Base-by-base conservation (phyloP, 306 rosid genomes). In the Casuarina glauca region DNA sequence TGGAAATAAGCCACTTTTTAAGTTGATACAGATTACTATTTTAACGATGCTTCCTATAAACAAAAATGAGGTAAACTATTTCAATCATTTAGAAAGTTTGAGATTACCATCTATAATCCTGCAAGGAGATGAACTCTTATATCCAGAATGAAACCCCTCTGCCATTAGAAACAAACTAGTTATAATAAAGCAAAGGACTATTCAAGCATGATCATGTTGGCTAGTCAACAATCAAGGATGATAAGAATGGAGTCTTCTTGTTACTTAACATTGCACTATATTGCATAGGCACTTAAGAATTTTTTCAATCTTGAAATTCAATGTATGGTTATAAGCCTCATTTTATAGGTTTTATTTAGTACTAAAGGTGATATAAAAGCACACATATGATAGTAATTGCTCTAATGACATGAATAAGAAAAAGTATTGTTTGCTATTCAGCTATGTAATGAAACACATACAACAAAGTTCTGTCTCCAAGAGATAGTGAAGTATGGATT, bases 101-200 rank as follows among this genome's bases (percentile, higher is more conserved):
- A 76, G 66, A 77, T 87, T 90, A 94, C 98, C 98, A 89, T 92
- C 82, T 97, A 89, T 84, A 94, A 74, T 75, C 96, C 98, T 44
- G 98, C 97, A 35, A 94, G 79, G 78, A 62, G 90, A 82, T 92
- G 98, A 76, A 94, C 98, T 1, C 98, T 97, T 97, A 94, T 94
- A 80, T 94, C 98, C 20, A 94, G 93, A 79, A 94, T 88, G 89
- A 92, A 94, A 77, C 98, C 97, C 48, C 98, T 97, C 97, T 92
- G 92, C 83, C 86, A 92, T 43, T 83, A 79, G 74, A 45, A 83
- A 61, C 52, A 68, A 20, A 61, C 51, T 69, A 51, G 74, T 67
- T 79, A 76, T 70, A 68, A 57, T 41, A 70, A 58, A 70, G 73
- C 74, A 80, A 69, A 32, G n/a, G 15, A 11, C 41, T n/a, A 11